A percentile compares a stretch with the other conserved stretches of the same genome.
These are phyloP conservation scores for Solanum etuberosum DNA, from an alignment of 257 asterid genomes.

Conservation along the genomic window DNA sequence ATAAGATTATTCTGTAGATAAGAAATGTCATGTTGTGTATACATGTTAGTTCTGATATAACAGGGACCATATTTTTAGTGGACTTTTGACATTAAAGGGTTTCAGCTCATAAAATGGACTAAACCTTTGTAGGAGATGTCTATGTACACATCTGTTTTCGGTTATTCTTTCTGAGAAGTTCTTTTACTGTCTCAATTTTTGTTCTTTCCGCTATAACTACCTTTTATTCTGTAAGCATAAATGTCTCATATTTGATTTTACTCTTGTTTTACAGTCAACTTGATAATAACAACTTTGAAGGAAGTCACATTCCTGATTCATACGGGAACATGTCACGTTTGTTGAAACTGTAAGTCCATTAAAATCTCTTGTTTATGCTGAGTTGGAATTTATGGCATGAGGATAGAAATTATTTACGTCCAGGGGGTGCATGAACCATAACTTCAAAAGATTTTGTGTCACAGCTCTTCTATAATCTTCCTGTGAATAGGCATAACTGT, in stretches of 20 bases:
- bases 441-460: neutral
- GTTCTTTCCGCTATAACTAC: neutral
- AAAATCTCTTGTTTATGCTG: neutral
- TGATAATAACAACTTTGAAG: constrained; percentile 71
- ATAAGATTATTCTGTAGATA: neutral
- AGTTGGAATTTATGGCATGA: neutral
- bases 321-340: constrained; percentile 60
- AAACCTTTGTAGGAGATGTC: neutral
- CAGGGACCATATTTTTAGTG: neutral
- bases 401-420: neutral
- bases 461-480: neutral
- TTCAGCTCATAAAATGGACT: neutral
- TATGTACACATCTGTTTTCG: neutral
- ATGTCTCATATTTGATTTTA: neutral
- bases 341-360: constrained; percentile 63
- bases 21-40: neutral
- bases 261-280: constrained; percentile 57
- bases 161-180: neutral
- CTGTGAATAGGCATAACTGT: neutral
- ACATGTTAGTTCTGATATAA: neutral
- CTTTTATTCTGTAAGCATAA: neutral
- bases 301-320: constrained; percentile 56
- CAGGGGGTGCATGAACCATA: neutral
- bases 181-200: neutral
- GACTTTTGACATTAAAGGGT: neutral